Percentiles rank a stretch among this genome's conserved stretches.
Evolutionary conservation across 1,284 basidiomycete species (phyloP).

Genomic region (Irpex lacteus): DNA sequence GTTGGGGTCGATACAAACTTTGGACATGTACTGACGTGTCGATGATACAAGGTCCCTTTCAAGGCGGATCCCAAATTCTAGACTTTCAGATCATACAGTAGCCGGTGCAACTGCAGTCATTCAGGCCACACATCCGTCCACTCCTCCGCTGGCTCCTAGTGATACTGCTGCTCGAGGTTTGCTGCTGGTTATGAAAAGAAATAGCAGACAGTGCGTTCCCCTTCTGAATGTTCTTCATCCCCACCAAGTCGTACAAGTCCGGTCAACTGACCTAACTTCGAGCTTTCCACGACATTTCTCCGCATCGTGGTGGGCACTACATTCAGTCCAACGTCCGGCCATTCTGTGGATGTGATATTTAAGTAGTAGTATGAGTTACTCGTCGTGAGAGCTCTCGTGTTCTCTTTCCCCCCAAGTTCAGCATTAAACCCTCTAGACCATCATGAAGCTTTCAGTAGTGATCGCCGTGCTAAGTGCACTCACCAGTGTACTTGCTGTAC

Average conservation of each 20-base stretch:
- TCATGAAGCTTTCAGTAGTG: neutral
- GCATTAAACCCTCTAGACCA: neutral
- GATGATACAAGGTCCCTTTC: too few species aligned
- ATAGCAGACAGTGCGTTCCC: too few species aligned
- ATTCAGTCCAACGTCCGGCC: neutral
- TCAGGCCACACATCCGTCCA: too few species aligned
- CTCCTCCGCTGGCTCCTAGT: too few species aligned
- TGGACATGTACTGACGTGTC: too few species aligned
- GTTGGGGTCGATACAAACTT: too few species aligned
- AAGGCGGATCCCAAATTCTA: too few species aligned
- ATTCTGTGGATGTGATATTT: neutral
- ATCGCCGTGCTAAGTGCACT: neutral
- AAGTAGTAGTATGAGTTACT: neutral
- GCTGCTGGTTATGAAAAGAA: too few species aligned
- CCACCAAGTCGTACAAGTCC: neutral
- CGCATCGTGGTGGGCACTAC: neutral
- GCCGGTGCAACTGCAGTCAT: too few species aligned
- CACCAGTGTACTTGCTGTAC: neutral
- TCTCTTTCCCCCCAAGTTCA: neutral
- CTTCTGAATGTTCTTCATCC: neutral
- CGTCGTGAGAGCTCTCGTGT: neutral
- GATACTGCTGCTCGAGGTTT: too few species aligned
- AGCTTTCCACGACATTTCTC: conserved; percentile 1
- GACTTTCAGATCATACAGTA: too few species aligned
- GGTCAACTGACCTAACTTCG: neutral